These are phyloP conservation scores for Bimuria novae-zelandiae DNA, from an alignment of 2,329 filamentous ascomycete species.

Conservation along the genomic window DNA sequence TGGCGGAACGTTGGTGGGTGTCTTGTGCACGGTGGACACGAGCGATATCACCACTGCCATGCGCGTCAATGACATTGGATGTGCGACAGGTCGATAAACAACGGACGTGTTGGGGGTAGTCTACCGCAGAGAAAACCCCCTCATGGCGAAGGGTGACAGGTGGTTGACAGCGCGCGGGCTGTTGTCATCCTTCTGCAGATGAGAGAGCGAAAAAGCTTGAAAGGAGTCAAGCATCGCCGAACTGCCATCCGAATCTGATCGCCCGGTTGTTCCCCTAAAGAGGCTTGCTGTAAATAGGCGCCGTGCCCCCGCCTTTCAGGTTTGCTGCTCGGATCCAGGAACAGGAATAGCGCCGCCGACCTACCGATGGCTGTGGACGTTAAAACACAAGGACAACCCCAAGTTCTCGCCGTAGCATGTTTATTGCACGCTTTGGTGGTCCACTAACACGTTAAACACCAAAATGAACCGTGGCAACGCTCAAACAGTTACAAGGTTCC, in stretches of 20 bases:
- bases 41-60: too few relatives aligned
- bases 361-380: too few relatives aligned
- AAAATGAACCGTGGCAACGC: not conserved
- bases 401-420: too few relatives aligned
- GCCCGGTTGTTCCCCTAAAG: not conserved
- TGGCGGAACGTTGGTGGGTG: not conserved
- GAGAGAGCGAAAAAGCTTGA: constrained; percentile 13
- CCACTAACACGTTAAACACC: too few relatives aligned
- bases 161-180: not conserved
- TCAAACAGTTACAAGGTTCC: not conserved
- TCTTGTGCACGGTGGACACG: not conserved
- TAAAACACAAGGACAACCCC: too few relatives aligned
- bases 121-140: not conserved
- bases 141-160: constrained; percentile 1
- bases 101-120: not conserved
- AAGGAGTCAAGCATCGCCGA: constrained; percentile 10
- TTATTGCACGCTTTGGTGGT: too few relatives aligned
- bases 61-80: not conserved
- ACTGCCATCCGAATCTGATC: not conserved
- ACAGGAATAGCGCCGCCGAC: not conserved
- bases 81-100: not conserved
- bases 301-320: not conserved
- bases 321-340: not conserved
- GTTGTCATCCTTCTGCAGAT: not conserved
- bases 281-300: not conserved